Evolutionary conservation across 2,329 filamentous ascomycete genomes (phyloP).

Genomic region (Aphanocladium album): DNA sequence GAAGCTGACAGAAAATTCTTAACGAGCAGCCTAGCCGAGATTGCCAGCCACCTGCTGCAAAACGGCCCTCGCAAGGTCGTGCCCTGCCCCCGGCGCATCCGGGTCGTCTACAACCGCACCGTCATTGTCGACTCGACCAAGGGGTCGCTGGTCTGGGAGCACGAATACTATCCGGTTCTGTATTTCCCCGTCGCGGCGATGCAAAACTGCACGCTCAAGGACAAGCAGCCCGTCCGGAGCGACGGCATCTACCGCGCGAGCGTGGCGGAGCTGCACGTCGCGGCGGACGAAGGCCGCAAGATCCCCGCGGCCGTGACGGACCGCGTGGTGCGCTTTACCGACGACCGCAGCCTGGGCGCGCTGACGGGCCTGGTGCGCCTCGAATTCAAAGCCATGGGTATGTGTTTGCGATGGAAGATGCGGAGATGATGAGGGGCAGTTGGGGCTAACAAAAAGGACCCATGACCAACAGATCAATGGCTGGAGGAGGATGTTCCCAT

Average conservation of each 20-base stretch:
- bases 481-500: constrained; percentile 55
- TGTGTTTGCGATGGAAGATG: too few relatives aligned
- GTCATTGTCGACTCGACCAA: constrained; percentile 33
- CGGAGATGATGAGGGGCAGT: too few relatives aligned
- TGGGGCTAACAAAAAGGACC: too few relatives aligned
- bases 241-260: constrained; percentile 23
- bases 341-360: constrained; percentile 31
- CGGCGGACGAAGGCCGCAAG: constrained; percentile 18
- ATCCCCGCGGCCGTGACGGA: constrained; percentile 25
- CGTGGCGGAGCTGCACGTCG: constrained; percentile 27
- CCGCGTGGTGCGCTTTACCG: constrained; percentile 33
- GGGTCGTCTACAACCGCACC: constrained; percentile 28
- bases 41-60: constrained; percentile 22
- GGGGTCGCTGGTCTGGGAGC: constrained; percentile 39
- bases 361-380: constrained; percentile 29
- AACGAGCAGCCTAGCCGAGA: constrained; percentile 21
- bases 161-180: constrained; percentile 43
- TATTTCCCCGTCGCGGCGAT: constrained; percentile 33
- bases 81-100: constrained; percentile 24
- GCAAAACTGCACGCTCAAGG: constrained; percentile 22
- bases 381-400: constrained; percentile 32
- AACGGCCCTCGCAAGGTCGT: constrained; percentile 23
- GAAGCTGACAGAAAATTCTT: background rate
- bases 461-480: constrained; percentile 30
- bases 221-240: constrained; percentile 23